Base-by-base conservation (phyloP, 1,139 yeast genomes). In the Meyerozyma sp. region DNA sequence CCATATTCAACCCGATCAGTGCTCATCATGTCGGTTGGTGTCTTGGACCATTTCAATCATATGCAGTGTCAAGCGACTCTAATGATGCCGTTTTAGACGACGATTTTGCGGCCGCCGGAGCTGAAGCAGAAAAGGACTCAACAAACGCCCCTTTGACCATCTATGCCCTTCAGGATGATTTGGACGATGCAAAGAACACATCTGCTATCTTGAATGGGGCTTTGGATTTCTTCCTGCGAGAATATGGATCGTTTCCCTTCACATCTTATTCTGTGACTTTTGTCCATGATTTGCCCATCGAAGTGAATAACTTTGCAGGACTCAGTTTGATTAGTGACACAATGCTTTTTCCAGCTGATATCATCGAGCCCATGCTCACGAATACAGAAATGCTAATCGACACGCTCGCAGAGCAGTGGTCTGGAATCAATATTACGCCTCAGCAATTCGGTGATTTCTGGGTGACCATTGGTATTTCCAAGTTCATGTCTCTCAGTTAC, bases 11-110 rank as follows among this genome's bases (percentile, higher is more conserved):
- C 44, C 96, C 98, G 0, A 86, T 90, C 0, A 83, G 95, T 41
- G 90, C 98, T 0, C 97, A 91, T 52, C 97, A 91, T 62, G 75
- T 94, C n/a, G 98, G 98, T 0, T 93, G 96, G 84, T 91, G 96
- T 0, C 77, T 89, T 2, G 99, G 98, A 0, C 84, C 96, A 5
- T 94, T 93, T 62, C 82, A 82, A 32, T 73, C 70, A 48, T 73
- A 76, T 35, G 77, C 79, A 14, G 62, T 81, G 36, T 67, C 80
- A 16, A 77, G 70, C 16, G 42, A 45, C 1, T 40, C 55, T 40
- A 52, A 75, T 47, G 54, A 57, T 40, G 56, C 65, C 6, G 66
- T 67, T 3, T 71, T 66, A n/a, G 61, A 58, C n/a, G 51, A 56
- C 10, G 58, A 60, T 20, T 77, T 70, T 6, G 75, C 65, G 23